Percentiles rank a stretch among this genome's conserved stretches.
Evolutionary conservation across 495 filamentous ascomycete genomes (phyloP).

Genomic region (Barbatosphaeria neglecta): DNA sequence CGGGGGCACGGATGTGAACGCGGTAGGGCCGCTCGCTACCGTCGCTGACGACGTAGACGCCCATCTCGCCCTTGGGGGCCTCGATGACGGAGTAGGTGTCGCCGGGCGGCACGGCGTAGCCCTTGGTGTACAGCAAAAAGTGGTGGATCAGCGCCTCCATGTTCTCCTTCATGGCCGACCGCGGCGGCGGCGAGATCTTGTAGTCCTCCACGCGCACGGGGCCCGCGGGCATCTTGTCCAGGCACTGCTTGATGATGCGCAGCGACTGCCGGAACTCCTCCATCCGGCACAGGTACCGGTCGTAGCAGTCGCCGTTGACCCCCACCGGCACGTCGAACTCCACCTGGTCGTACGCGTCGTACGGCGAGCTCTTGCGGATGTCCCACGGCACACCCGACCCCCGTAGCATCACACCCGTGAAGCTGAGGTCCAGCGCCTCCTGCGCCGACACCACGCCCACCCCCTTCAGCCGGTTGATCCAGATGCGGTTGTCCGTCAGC

Average conservation of each 20-base stretch:
- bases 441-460: slow-evolving; percentile 85
- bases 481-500: slow-evolving; percentile 98
- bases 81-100: slow-evolving; percentile 98
- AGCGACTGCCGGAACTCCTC: slow-evolving; percentile 98
- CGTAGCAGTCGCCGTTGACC: slow-evolving; percentile 96
- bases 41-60: slow-evolving; percentile 92
- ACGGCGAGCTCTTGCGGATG: slow-evolving; percentile 87
- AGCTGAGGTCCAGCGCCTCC: slow-evolving; percentile 89
- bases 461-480: slow-evolving; percentile 83
- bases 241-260: slow-evolving; percentile 94
- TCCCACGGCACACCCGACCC: slow-evolving; percentile 98
- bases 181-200: slow-evolving; percentile 93
- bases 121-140: slow-evolving; percentile 97
- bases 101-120: slow-evolving; percentile 92
- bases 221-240: slow-evolving; percentile 97
- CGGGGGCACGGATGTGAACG: slow-evolving; percentile 93
- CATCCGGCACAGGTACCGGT: slow-evolving; percentile 98
- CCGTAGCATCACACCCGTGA: slow-evolving; percentile 95
- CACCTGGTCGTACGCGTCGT: slow-evolving; percentile 94
- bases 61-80: slow-evolving; percentile 99
- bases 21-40: slow-evolving; percentile 93
- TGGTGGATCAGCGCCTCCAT: slow-evolving; percentile 99
- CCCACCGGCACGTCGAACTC: slow-evolving; percentile 98
- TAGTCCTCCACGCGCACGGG: slow-evolving; percentile 95
- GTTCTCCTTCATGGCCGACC: slow-evolving; percentile 99